Evolutionary conservation across 305 asterid genomes (phyloP).

Genomic region (Stenogyne calaminthoides): DNA sequence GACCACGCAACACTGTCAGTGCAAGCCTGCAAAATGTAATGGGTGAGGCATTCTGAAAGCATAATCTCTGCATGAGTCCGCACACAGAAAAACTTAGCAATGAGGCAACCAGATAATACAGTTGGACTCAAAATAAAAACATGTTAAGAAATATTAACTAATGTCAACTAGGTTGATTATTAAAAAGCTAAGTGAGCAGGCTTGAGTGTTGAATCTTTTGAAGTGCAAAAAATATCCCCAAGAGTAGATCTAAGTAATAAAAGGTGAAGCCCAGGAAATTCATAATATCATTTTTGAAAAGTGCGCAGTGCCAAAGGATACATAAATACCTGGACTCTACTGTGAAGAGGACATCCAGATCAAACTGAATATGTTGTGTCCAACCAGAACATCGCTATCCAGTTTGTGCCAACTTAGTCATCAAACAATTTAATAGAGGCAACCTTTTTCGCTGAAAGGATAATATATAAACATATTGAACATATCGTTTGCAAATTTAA

Average conservation of each 20-base stretch:
- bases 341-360: constrained; percentile 97
- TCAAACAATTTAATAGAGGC: constrained; percentile 84
- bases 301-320: constrained; percentile 24
- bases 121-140: too few relatives aligned
- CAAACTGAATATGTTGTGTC: constrained; percentile 97
- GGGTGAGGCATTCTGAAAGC: constrained; percentile 16
- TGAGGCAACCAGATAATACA: neutral
- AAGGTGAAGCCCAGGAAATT: constrained; percentile 18
- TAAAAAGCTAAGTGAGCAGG: constrained; percentile 14
- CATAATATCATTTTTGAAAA: constrained; percentile 27
- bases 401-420: constrained; percentile 85
- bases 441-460: constrained; percentile 85
- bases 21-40: too few relatives aligned
- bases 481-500: constrained; percentile 19
- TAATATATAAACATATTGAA: constrained; percentile 20
- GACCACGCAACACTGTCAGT: constrained; percentile 87
- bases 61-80: constrained; percentile 15
- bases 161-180: neutral
- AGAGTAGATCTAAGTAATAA: neutral
- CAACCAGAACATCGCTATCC: constrained; percentile 94
- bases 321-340: constrained; percentile 80
- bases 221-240: neutral
- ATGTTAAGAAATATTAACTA: neutral
- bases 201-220: neutral
- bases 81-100: neutral